phyloP scores from a whole-genome alignment of 176 grass and related monocot species.

The Oryza brachyantha region DNA sequence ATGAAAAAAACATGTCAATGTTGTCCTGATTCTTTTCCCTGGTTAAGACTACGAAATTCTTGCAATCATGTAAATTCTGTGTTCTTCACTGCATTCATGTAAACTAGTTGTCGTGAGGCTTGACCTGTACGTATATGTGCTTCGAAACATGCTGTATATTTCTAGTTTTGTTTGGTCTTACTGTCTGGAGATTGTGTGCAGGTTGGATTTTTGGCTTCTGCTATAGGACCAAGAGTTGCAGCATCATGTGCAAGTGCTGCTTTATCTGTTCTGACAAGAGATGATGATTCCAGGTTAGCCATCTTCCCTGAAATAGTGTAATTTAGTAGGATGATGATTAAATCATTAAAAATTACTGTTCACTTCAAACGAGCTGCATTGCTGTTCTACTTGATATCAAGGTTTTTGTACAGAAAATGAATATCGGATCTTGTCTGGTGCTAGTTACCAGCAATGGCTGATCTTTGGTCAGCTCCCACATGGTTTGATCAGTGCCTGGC shows the following conservation, averaged over 20 bases:
- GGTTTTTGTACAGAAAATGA: neutral
- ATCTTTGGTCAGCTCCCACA: no score
- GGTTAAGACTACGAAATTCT: constrained; percentile 1
- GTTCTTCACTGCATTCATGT: constrained; percentile 2
- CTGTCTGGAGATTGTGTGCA: constrained; percentile 29
- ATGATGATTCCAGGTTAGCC: constrained; percentile 70
- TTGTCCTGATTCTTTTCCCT: constrained; percentile 1
- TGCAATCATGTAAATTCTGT: neutral
- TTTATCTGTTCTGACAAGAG: constrained; percentile 71
- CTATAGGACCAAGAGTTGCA: constrained; percentile 95
- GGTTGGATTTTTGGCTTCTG: constrained; percentile 89
- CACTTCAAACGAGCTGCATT: no score
- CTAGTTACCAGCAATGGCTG: neutral
- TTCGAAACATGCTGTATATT: constrained; percentile 10
- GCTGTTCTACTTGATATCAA: neutral
- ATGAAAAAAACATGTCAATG: neutral
- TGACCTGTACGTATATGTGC: neutral
- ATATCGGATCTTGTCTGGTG: neutral
- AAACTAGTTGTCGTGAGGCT: neutral
- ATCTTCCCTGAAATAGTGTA: constrained; percentile 29
- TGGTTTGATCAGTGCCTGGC: no score
- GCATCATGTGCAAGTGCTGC: constrained; percentile 80
- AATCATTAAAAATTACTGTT: constrained; percentile 16
- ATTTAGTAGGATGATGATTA: constrained; percentile 22
- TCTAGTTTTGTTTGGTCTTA: constrained; percentile 12